Base-by-base conservation (phyloP, 306 rosid species). In the Rubus idaeus region DNA sequence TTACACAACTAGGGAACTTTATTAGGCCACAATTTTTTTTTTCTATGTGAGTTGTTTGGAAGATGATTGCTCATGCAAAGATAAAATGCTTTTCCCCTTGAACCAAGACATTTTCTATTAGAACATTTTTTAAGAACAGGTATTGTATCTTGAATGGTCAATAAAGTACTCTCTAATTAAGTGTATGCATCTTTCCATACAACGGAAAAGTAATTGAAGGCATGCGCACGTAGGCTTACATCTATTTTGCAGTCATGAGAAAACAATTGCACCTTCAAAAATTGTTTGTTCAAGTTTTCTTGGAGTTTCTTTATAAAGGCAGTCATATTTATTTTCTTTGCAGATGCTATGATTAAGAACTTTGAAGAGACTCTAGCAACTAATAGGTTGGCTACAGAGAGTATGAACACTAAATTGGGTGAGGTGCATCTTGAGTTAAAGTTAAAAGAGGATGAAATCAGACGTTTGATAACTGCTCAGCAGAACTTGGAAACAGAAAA, bases 321-420 rank as follows among this genome's bases (percentile, higher is more conserved):
- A 52, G n/a, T 67, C 49, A 42, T 39, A 6, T 52, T 14, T 66
- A 45, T 37, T 53, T 55, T 45, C 35, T 23, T 64, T 87, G 86
- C 97, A 95, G 98, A 90, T 78, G 72, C 55, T 30, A 76, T 86
- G 83, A 87, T 86, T 71, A 89, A 85, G 88, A 88, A 78, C 72
- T 87, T 90, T 71, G 92, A 89, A 77, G 89, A 87, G 78, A 81
- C 86, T 50, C 58, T 90, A 51, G 79, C 85, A 53, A 75, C 89
- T 71, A 87, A 82, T 86, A 86, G 83, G 82, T 74, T 84, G 85
- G 80, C 77, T 49, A 75, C 84, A 44, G 97, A 95, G 79, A 87
- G 75, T 77, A 78, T 95, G 86, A 89, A 85, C 82, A 76, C 87
- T 73, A 88, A 81, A 79, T 71, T 91, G 88, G 87, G 68, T 66